Base-by-base conservation (phyloP, 257 asterid species). In the Solanum pinnatisectum region DNA sequence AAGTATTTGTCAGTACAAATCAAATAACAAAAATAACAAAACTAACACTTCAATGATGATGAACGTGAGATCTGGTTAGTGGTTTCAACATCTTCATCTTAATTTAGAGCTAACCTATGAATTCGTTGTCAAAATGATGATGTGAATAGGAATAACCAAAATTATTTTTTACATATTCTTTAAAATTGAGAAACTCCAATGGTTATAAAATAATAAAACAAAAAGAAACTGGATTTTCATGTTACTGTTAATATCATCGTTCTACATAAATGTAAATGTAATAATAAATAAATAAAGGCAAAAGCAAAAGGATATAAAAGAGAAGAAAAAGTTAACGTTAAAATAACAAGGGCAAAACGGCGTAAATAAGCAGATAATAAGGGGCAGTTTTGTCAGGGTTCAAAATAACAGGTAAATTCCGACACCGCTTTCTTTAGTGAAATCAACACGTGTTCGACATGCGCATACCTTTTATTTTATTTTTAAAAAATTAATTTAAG, bases 401-500 rank as follows among this genome's bases (percentile, higher is more conserved):
- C 49, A 86, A 86, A 78, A 68, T 59, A 87, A 79, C 92, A 87
- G 91, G 92, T 85, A 79, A 63, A 49, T 30, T 74, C 20, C 83
- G 11, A 6, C 90, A 82, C 89, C 91, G 86, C 88, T 88, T 88
- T 65, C 27, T 6, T 8, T 32, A 35, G 82, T 1, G 56, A 60
- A 89, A 91, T 90, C 35, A 93, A 60, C 93, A 94, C 98, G 98
- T 94, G 94, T 88, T 90, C 87, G 33, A 92, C 91, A 73, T 86
- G 77, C 46, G 68, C 30, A 37, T 73, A 18, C 70, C 6, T 67
- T 74, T 67, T 30, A 4, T 18, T 81, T 27, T 46, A 13, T 81
- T 81, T 27, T 0, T 0, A 23, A 9, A 60, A 63, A 27, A 2
- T 3, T 6, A 30, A 70, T 30, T 70, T 70, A 30, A 70, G 22